Evolutionary conservation across 2,329 filamentous ascomycete genomes (phyloP).

Genomic region (Verticillium albo-atrum): DNA sequence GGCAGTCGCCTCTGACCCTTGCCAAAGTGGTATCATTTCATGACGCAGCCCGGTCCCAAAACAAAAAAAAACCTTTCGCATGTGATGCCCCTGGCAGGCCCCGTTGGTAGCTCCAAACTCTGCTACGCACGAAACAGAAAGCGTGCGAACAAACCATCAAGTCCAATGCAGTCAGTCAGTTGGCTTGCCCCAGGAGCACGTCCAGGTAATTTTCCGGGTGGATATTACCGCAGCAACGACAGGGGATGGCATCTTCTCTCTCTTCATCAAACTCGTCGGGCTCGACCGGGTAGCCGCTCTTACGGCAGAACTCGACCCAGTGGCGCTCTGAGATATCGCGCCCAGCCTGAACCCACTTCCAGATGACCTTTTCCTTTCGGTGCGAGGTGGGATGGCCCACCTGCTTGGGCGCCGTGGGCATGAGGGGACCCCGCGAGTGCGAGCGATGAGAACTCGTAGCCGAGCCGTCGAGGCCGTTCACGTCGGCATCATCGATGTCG

Average conservation of each 20-base stretch:
- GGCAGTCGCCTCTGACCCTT: neutral
- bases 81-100: neutral
- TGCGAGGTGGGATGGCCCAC: conserved; percentile 23
- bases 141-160: neutral
- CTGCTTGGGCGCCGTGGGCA: conserved; percentile 36
- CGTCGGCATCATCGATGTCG: conserved; percentile 14
- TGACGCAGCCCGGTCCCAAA: neutral
- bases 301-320: conserved; percentile 45
- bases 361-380: conserved; percentile 38
- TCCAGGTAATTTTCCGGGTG: conserved; percentile 23
- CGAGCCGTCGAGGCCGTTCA: conserved; percentile 14
- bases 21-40: neutral
- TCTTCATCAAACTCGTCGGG: conserved; percentile 27
- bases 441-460: conserved; percentile 20
- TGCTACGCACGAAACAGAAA: neutral
- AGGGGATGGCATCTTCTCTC: conserved; percentile 21
- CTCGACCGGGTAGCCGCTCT: conserved; percentile 25
- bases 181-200: neutral
- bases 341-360: conserved; percentile 43
- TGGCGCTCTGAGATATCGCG: conserved; percentile 34
- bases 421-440: conserved; percentile 22
- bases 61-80: neutral
- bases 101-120: neutral
- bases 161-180: neutral
- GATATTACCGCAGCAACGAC: conserved; percentile 34